Evolutionary conservation across 768 basidiomycete genomes (phyloP).

Genomic region (Boletus subcaerulescens): DNA sequence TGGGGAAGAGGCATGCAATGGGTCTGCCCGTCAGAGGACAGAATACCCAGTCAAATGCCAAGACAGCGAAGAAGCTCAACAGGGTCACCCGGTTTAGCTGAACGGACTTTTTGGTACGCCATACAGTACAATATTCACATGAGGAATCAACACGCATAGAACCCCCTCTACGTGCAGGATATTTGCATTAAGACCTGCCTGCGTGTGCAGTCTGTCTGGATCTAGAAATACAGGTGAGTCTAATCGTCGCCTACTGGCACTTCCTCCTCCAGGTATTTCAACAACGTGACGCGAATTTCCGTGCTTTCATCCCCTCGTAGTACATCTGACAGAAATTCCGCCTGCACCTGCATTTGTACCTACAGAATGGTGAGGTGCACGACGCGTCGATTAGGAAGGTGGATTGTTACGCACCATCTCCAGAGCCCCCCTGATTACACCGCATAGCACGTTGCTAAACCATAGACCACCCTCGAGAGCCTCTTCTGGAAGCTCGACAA

Average conservation of each 20-base stretch:
- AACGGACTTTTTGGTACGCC: constrained; percentile 3
- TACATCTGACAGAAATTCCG: constrained; percentile 84
- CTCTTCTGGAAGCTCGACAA: constrained; percentile 95
- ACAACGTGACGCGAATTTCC: constrained; percentile 85
- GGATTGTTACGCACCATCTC: constrained; percentile 76
- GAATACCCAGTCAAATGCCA: constrained; percentile 86
- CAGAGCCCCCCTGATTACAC: constrained; percentile 86
- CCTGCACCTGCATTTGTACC: constrained; percentile 96
- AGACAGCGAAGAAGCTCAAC: constrained; percentile 90
- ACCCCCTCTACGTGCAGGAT: not conserved
- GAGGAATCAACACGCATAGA: not conserved
- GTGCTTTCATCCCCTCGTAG: constrained; percentile 92
- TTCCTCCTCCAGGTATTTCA: constrained; percentile 95
- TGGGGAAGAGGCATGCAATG: constrained; percentile 92
- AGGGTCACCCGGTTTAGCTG: constrained; percentile 61
- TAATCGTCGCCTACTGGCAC: constrained; percentile 91
- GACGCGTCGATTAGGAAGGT: not conserved
- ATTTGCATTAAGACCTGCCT: constrained; percentile 4
- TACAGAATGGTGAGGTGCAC: constrained; percentile 33
- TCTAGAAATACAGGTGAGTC: constrained; percentile 26
- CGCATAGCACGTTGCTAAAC: constrained; percentile 96
- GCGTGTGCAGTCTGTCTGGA: not conserved
- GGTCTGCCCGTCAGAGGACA: constrained; percentile 93
- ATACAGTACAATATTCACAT: constrained; percentile 12
- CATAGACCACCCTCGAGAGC: constrained; percentile 89